Percentiles rank a stretch among this genome's conserved stretches.
phyloP scores from a whole-genome alignment of 139 green algal genomes.

The Chlamydomonas sphaeroides region DNA sequence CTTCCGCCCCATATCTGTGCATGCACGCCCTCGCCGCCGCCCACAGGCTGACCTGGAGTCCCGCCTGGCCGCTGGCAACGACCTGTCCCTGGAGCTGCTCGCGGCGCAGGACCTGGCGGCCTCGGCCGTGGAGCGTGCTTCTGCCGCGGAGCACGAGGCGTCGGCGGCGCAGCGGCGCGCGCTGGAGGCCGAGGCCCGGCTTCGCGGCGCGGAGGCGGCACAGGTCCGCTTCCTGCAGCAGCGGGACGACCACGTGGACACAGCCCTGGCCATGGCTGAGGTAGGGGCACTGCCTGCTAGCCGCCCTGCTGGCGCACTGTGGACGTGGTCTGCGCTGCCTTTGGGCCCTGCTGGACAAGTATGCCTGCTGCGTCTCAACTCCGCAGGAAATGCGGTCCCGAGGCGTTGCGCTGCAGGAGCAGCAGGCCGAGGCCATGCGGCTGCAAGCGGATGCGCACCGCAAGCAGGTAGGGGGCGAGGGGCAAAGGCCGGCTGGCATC shows the following conservation, averaged over 20 bases:
- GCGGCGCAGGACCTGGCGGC: not conserved
- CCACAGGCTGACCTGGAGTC: constrained; percentile 24
- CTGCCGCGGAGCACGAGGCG: not conserved
- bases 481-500: too few relatives aligned
- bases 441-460: not conserved
- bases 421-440: constrained; percentile 12
- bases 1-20: too few relatives aligned
- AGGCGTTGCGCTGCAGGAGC: not conserved
- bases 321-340: too few relatives aligned
- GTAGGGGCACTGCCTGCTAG: too few relatives aligned
- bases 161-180: not conserved
- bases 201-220: not conserved
- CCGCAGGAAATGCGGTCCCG: not conserved
- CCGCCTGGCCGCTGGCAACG: constrained; percentile 17
- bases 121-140: not conserved
- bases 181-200: not conserved
- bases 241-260: not conserved
- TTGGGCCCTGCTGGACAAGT: too few relatives aligned
- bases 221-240: not conserved
- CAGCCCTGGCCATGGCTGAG: constrained; percentile 1
- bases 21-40: too few relatives aligned
- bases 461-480: not conserved
- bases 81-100: not conserved
- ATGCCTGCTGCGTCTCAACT: too few relatives aligned
- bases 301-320: too few relatives aligned